These are phyloP conservation scores for Truncatella angustata DNA, from an alignment of 2,329 filamentous ascomycete genomes.

Conservation along the genomic window DNA sequence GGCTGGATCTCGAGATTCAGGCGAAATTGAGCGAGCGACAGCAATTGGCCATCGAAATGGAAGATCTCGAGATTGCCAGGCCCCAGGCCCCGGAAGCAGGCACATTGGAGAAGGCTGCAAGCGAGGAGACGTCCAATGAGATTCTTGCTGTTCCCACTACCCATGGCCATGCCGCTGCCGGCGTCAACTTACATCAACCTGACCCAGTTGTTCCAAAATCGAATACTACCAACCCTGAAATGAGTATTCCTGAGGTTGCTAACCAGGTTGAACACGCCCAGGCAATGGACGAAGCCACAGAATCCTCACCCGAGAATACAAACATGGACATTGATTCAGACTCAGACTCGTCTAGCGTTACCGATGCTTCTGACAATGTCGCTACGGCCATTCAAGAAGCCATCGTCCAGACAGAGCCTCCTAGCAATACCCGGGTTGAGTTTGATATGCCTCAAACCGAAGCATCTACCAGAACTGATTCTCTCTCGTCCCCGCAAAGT, in stretches of 20 bases:
- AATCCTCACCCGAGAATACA: slow-evolving; percentile 6
- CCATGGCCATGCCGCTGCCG: no score
- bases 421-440: no score
- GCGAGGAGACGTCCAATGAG: background rate
- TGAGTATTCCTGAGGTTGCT: background rate
- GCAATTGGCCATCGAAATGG: slow-evolving; percentile 19
- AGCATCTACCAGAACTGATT: background rate
- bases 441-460: background rate
- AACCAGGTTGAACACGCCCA: background rate
- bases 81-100: background rate
- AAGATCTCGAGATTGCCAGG: background rate
- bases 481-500: background rate
- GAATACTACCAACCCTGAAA: background rate
- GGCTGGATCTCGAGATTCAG: slow-evolving; percentile 47
- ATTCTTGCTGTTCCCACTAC: no score
- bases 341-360: slow-evolving; percentile 2
- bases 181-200: no score
- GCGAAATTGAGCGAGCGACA: slow-evolving; percentile 31
- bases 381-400: background rate
- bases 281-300: background rate
- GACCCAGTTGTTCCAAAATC: background rate
- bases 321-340: slow-evolving; percentile 14
- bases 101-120: background rate
- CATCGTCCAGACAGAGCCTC: background rate
- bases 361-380: background rate